Evolutionary conservation across 2,329 filamentous ascomycete species (phyloP), one percentile per base, ranked within the genome.

Genomic region (Talaromyces sp.): DNA sequence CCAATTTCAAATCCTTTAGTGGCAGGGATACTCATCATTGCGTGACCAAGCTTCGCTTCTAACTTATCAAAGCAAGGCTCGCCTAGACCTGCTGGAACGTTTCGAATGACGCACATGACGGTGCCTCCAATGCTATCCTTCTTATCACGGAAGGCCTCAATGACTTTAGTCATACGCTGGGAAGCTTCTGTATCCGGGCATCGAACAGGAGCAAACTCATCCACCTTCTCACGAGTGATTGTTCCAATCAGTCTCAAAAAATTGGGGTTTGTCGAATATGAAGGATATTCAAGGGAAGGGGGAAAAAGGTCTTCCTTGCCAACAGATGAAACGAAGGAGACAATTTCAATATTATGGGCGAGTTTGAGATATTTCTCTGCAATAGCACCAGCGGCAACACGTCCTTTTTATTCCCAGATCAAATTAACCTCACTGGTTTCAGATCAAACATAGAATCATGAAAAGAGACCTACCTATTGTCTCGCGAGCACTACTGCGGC

Each of bases 31-130:
- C 86, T 90, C 62, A 97, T 83, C 89, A 99, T 97, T 53, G 89
- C 94, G 69, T 97, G 93, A 25, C 85, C 92, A 50, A 99, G 85
- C 71, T 84, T 84, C 6, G 94, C 94, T 79, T 97, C 92, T 45
- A 97, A 81, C 80, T 97, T 97, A 75, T 96, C 90, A 74, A 97
- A 97, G 75, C 85, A 89, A 1, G 93, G 94, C 81, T 97, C 94
- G 60, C 94, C 94, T 3, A 97, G 82, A 0, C 93, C 93, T 41
- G 84, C 83, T 25, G 93, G 94, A 8, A 85, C 84, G 69, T 95
- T 93, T 63, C 89, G 84, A 69, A 97, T 91, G 37, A 97, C 89
- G 68, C 93, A 97, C 45, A 91, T 96, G 19, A 97, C 91, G 13
- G 91, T 96, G 62, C 93, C 93, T 60, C 94, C 94, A 64, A 96